phyloP scores from a whole-genome alignment of 441 rosid genomes.

The Populus hybrid region DNA sequence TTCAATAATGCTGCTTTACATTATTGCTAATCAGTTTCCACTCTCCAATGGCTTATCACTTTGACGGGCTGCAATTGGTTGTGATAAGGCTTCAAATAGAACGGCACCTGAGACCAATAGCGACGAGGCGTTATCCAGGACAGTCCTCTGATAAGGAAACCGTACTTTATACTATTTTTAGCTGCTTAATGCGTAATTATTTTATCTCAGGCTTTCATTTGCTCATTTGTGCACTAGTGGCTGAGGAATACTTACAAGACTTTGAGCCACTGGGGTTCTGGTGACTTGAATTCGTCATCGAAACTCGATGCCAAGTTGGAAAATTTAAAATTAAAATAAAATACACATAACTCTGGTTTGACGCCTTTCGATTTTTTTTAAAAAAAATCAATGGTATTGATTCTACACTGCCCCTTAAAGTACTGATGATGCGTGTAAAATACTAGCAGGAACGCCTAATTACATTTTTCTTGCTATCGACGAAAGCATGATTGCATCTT shows the following conservation, averaged over 20 bases:
- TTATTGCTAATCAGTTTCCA: conserved; percentile 8
- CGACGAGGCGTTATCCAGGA: neutral
- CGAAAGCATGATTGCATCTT: neutral
- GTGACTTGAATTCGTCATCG: neutral
- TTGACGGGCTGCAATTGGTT: neutral
- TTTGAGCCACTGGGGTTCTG: neutral
- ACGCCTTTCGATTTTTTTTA: too few relatives aligned
- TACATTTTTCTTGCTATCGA: neutral
- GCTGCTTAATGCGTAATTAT: neutral
- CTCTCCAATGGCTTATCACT: conserved; percentile 9
- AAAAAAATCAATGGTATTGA: neutral
- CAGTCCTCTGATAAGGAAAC: neutral
- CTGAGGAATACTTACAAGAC: neutral
- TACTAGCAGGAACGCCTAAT: neutral
- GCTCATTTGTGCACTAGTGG: neutral
- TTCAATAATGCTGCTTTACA: conserved; percentile 13
- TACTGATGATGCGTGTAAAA: neutral
- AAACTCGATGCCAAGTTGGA: neutral
- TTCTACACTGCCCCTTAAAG: neutral
- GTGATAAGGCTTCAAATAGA: neutral
- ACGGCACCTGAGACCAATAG: neutral
- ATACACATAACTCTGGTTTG: too few relatives aligned
- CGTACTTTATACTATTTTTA: neutral
- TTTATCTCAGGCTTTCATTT: too few relatives aligned
- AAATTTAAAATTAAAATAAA: too few relatives aligned